phyloP scores from a whole-genome alignment of 148 eudicot species.

The Cornus suecica region DNA sequence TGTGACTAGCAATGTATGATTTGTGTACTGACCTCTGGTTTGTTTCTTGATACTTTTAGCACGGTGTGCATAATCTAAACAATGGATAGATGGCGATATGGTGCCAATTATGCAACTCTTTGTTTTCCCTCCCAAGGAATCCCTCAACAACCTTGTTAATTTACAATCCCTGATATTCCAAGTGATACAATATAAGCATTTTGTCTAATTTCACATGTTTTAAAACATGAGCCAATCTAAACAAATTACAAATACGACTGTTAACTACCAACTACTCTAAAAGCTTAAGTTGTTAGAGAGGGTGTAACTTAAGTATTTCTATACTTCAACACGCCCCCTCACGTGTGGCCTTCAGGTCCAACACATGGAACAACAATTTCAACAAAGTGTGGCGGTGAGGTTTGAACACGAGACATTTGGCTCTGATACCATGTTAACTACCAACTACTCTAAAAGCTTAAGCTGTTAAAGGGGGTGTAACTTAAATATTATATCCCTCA shows the following conservation, averaged over 20 bases:
- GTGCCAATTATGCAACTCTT: constrained; percentile 98
- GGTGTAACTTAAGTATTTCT: too few species aligned
- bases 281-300: too few species aligned
- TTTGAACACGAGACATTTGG: too few species aligned
- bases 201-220: not conserved
- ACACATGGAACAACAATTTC: too few species aligned
- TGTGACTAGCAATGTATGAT: not conserved
- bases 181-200: not conserved
- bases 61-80: constrained; percentile 95
- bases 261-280: too few species aligned
- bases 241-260: constrained; percentile 20
- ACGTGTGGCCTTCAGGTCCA: too few species aligned
- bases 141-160: constrained; percentile 89
- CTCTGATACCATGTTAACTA: too few species aligned
- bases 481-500: too few species aligned
- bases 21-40: constrained; percentile 71
- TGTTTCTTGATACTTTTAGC: constrained; percentile 98
- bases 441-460: too few species aligned
- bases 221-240: not conserved
- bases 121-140: constrained; percentile 97
- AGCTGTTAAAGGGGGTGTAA: too few species aligned
- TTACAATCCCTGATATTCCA: constrained; percentile 77
- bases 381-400: too few species aligned
- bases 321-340: too few species aligned
- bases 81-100: constrained; percentile 80